These are phyloP conservation scores for Raphidocelis subcapitata DNA, from an alignment of 139 green algal species.

Conservation along the genomic window DNA sequence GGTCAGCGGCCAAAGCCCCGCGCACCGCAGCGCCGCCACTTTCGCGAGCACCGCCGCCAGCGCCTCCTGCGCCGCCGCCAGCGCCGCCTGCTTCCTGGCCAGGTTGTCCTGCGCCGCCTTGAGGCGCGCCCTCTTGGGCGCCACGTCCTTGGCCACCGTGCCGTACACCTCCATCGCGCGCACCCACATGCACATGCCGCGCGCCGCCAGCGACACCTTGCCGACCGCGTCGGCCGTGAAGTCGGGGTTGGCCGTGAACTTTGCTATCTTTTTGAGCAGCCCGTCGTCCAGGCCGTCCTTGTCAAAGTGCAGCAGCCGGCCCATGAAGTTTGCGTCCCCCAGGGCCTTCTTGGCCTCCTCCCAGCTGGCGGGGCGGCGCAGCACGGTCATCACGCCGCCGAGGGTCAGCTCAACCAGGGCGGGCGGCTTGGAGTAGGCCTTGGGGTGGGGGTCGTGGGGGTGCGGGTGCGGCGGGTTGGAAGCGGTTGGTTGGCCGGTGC, in stretches of 20 bases:
- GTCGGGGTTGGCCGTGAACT: constrained; percentile 67
- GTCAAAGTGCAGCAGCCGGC: constrained; percentile 75
- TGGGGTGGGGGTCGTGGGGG: not conserved
- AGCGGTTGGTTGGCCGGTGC: too few relatives aligned
- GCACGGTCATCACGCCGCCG: constrained; percentile 58
- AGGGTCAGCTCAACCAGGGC: constrained; percentile 82
- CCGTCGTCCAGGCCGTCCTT: constrained; percentile 80
- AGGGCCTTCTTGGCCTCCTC: constrained; percentile 82
- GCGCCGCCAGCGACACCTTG: constrained; percentile 65
- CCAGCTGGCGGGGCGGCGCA: constrained; percentile 77
- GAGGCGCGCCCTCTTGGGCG: constrained; percentile 83
- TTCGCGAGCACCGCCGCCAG: constrained; percentile 77
- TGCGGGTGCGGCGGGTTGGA: too few relatives aligned
- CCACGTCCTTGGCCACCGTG: constrained; percentile 76
- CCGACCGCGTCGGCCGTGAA: constrained; percentile 68
- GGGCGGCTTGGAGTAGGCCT: constrained; percentile 83
- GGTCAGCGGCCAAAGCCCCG: too few relatives aligned
- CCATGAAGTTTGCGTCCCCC: constrained; percentile 77
- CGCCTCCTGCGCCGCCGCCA: constrained; percentile 60
- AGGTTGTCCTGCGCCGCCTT: constrained; percentile 73
- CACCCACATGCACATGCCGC: constrained; percentile 84
- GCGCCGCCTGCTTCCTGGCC: constrained; percentile 57
- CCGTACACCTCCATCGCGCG: constrained; percentile 84
- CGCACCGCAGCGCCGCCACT: constrained; percentile 62
- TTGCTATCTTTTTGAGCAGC: constrained; percentile 82